Percentiles rank a stretch among this genome's conserved stretches.
These are phyloP conservation scores for Epichloe sibirici DNA, from an alignment of 2,329 filamentous ascomycete species.

Conservation along the genomic window DNA sequence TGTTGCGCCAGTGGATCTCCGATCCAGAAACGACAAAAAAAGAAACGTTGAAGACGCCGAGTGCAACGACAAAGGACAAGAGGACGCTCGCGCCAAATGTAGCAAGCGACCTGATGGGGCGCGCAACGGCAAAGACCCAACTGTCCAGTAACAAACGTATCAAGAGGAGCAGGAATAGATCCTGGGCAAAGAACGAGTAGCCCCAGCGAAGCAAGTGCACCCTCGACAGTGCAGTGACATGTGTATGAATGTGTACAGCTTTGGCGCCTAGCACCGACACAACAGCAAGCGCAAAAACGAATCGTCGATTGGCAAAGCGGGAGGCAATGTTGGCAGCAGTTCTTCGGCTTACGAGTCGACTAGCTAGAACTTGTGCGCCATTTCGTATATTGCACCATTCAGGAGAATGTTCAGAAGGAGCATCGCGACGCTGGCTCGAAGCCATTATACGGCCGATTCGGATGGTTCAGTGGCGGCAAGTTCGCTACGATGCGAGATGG, in stretches of 20 bases:
- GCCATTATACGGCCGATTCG: neutral
- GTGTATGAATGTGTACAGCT: slow-evolving; percentile 17
- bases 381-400: neutral
- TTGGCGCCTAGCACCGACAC: slow-evolving; percentile 18
- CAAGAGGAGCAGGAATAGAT: slow-evolving; percentile 17
- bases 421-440: neutral
- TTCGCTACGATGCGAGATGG: too few relatives aligned
- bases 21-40: slow-evolving; percentile 18
- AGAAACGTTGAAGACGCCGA: slow-evolving; percentile 15
- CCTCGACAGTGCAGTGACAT: slow-evolving; percentile 15
- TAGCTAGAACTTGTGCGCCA: neutral
- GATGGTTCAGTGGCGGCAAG: neutral
- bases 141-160: slow-evolving; percentile 18
- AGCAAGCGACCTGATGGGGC: slow-evolving; percentile 3
- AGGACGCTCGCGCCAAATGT: slow-evolving; percentile 7
- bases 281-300: slow-evolving; percentile 17
- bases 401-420: neutral
- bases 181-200: slow-evolving; percentile 22
- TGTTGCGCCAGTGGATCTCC: slow-evolving; percentile 24
- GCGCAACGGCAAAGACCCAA: slow-evolving; percentile 8
- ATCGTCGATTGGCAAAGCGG: slow-evolving; percentile 16
- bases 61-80: slow-evolving; percentile 11
- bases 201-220: slow-evolving; percentile 17
- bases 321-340: neutral
- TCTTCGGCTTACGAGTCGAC: neutral